A percentile compares a stretch with the other conserved stretches of the same genome.
These are phyloP conservation scores for Micractinium conductrix DNA, from an alignment of 139 green algal genomes.

Conservation along the genomic window DNA sequence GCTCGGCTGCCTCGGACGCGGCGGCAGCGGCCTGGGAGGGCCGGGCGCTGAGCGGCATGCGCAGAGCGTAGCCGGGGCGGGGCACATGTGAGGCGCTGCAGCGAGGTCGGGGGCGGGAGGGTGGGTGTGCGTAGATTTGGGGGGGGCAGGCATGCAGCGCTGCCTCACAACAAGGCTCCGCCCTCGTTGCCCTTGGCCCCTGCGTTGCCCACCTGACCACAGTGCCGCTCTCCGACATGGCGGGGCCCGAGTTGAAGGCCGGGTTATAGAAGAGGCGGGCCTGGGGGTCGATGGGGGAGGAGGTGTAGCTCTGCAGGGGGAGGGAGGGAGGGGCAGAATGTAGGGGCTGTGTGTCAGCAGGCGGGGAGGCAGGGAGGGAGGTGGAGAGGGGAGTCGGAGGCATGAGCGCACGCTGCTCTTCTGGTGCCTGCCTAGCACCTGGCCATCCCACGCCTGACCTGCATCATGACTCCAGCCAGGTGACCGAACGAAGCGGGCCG, in stretches of 20 bases:
- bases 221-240: neutral
- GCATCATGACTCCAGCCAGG: conserved; percentile 17
- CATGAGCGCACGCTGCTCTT: too few species aligned
- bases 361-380: neutral
- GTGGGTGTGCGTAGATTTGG: neutral
- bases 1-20: neutral
- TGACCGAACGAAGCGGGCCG: too few species aligned
- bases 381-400: neutral
- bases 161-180: neutral
- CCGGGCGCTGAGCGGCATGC: neutral
- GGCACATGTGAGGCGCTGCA: neutral
- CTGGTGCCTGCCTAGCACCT: too few species aligned
- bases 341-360: neutral
- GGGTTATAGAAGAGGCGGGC: conserved; percentile 49
- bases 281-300: conserved; percentile 23
- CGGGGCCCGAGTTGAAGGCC: conserved; percentile 21
- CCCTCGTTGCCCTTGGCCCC: too few species aligned
- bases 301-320: conserved; percentile 7
- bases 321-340: neutral
- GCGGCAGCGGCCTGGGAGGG: neutral
- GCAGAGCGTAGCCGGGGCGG: neutral
- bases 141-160: neutral
- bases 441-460: neutral
- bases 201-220: conserved; percentile 19
- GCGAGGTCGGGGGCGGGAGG: too few species aligned